Evolutionary conservation across 345 rosid genomes (phyloP), one percentile per base, ranked within the genome.

Genomic region (Dipteronia sinensis): DNA sequence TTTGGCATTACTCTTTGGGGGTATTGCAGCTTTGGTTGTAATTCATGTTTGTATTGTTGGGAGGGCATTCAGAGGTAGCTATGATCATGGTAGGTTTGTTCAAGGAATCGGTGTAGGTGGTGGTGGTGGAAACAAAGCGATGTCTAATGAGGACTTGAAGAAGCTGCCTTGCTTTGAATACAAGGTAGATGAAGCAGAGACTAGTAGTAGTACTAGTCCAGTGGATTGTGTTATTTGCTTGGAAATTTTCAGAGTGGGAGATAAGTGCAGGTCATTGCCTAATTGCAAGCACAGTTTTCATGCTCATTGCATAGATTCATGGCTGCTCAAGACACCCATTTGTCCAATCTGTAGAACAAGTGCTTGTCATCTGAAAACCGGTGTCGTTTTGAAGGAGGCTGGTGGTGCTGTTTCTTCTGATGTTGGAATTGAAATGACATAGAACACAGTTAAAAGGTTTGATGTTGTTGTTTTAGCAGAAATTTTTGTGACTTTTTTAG

Each of bases 221-320:
- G 68, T 62, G 25, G 88, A 85, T 27, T 88, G 91, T 49, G 89
- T 83, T 4, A 83, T 86, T 67, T 88, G 89, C 79, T 76, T 88
- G 79, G 88, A 85, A 62, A 76, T 73, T 22, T 79, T 86, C 76
- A 75, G 7, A 34, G 53, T 51, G 11, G 89, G 86, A 19, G 89
- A 88, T 38, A 81, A 46, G n/a, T 88, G 88, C 78, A 83, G 84
- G 79, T 31, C 80, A 5, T 81, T 88, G 81, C 89, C 88, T 5
- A 80, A 78, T 44, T 88, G 89, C 76, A 72, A 38, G 17, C 91
- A 88, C 67, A 75, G 74, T 65, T 88, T 86, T 58, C 89, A 88
- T 77, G 70, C 74, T 65, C 71, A 40, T 19, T 88, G 91, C 74
- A 85, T 88, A 63, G 89, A 86, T 29, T 83, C 85, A 0, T 88